Base-by-base conservation (phyloP, 768 basidiomycete genomes). In the Phlebiopsis flavidoalba region DNA sequence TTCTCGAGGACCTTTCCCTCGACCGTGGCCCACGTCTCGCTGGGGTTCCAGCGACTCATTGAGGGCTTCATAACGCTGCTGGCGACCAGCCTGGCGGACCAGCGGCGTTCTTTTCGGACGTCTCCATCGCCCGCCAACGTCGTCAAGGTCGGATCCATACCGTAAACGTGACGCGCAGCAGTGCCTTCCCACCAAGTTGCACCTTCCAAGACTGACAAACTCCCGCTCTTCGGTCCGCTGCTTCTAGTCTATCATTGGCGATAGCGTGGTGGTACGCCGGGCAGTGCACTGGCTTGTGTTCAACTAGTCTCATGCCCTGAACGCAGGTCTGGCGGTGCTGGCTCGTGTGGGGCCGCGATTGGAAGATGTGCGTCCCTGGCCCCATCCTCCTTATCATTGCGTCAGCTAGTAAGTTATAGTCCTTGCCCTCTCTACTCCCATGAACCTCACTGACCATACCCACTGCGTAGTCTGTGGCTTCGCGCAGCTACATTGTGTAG, bases 121-220 rank as follows among this genome's bases (percentile, higher is more conserved):
- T 72, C 72, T 22, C 26, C 26, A 31, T 71, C 70, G 15, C 73
- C 73, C 14, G 67, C 68, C n/a, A 74, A 75, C 61, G 71, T 76
- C 37, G 73, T 67, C 45, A 75, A 76, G 55, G 73, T 74, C 24
- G 67, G 31, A 66, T 76, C n/a, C 73, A 74, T 61, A 72, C 73
- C 33, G 63, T 73, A 26, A 69, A 70, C 46, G 69, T 68, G n/a
- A 36, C 58, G 69, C 57, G 22, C 31, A 5, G 26, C 37, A 40
- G 37, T 40, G 37, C 4, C 10, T 40, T 8, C 36, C 2, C 35
- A n/a, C 14, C 22, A 47, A 31, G 15, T 55, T 33, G 57, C 10
- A 12, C 53, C 26, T 49, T 35, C 31, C 19, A 58, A 46, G 26
- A 33, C 31, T 59, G 11, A 43, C 37, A 6, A n/a, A n/a, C n/a